A percentile compares a stretch with the other conserved stretches of the same genome.
Conservation (phyloP, 2,329 filamentous ascomycete species). For the Dryadomyces quercivorus region DNA sequence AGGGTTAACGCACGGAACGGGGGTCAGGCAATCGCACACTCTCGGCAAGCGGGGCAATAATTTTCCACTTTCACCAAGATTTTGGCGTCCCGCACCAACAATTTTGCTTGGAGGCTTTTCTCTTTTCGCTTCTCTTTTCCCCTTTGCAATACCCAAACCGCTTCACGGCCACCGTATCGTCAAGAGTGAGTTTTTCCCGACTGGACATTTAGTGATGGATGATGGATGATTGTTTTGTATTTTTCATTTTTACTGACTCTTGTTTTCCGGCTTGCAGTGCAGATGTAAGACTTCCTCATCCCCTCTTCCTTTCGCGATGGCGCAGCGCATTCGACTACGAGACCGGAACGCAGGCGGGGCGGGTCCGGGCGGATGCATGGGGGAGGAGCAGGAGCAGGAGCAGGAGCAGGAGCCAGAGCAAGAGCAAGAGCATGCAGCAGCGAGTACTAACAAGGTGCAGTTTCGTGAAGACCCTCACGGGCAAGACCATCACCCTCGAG, state of each 20-base stretch:
- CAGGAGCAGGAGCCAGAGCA: not conserved
- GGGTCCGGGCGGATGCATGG: not conserved
- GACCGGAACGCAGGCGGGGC: no score
- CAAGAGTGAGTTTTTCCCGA: conserved; percentile 11
- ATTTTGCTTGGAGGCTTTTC: conserved; percentile 10
- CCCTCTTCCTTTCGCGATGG: not conserved
- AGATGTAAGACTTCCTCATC: conserved; percentile 64
- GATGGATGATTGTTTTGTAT: no score
- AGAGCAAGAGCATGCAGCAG: not conserved
- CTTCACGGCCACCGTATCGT: conserved; percentile 12
- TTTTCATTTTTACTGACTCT: conserved; percentile 12
- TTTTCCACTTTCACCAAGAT: conserved; percentile 8
- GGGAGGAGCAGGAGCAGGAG: no score
- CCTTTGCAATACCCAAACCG: conserved; percentile 2
- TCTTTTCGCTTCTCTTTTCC: conserved; percentile 3
- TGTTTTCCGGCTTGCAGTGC: conserved; percentile 45
- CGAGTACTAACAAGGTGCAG: conserved; percentile 31
- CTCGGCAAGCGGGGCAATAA: conserved; percentile 4
- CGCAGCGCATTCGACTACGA: not conserved
- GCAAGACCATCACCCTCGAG: conserved; percentile 99
- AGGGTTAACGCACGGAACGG: conserved; percentile 6
- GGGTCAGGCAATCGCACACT: not conserved
- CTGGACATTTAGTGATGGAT: no score
- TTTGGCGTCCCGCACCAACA: conserved; percentile 14
- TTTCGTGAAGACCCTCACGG: conserved; percentile 99